Evolutionary conservation across 2,329 filamentous ascomycete genomes (phyloP), one percentile per base, ranked within the genome.

Genomic region (Fusarium multiceps): DNA sequence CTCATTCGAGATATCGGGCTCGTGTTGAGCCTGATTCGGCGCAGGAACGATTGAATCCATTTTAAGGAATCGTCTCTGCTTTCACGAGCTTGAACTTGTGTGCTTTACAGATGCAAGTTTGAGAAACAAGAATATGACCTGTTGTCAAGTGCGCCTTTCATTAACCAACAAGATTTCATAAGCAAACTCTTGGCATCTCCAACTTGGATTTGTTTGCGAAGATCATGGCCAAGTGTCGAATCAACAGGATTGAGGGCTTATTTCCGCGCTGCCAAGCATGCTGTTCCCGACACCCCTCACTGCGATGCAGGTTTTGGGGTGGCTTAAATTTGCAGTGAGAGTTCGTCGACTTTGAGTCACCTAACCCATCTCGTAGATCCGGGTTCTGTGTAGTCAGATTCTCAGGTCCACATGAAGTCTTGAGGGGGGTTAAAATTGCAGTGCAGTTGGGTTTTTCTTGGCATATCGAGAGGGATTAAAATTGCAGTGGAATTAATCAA

Each of bases 1-100:
- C 6, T 41, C 32, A 1, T 3, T 1, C 7, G 3, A 9, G 4
- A 0, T 0, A 2, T 3, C 8, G 3, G 2, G 1, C 6, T n/a
- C 14, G 3, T n/a, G 1, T 16, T 2, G 2, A 21, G 4, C 0
- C 0, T 13, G 42, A 28, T 7, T 1, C 11, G 14, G 1, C 0
- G 7, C 21, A 0, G 11, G 4, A 3, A 7, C 2, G 1, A 59
- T 50, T 3, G 9, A 1, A 5, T 49, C 18, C 2, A 20, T 27
- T 6, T 7, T 14, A 2, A 5, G 11, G 16, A n/a, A 11, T n/a
- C 3, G 0, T 0, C 5, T 37, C 34, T 11, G 18, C 5, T 37
- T 4, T n/a, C 16, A 37, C 6, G 32, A n/a, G 32, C 6, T 23
- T 23, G 5, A 6, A 23, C 12, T 48, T 7, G 8, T 6, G 16